Percentiles rank a stretch among this genome's conserved stretches.
These are phyloP conservation scores for Ceratocystiopsis minuta DNA, from an alignment of 2,329 filamentous ascomycete species.

Conservation along the genomic window DNA sequence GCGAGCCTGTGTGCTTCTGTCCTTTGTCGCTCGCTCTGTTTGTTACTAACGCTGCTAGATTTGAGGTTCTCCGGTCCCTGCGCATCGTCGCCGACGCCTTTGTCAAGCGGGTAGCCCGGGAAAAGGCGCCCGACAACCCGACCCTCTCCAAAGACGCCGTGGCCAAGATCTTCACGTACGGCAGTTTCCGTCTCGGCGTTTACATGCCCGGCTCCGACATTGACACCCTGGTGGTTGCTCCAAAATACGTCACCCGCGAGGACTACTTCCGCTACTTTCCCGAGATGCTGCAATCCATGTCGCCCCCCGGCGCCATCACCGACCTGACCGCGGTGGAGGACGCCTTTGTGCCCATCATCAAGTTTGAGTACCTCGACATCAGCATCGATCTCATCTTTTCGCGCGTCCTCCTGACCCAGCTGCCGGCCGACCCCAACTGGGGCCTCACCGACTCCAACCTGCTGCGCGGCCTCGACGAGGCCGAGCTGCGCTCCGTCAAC, in stretches of 20 bases:
- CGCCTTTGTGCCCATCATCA: slow-evolving; percentile 93
- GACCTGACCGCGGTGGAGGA: slow-evolving; percentile 75
- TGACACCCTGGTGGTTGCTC: slow-evolving; percentile 82
- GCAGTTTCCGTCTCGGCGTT: slow-evolving; percentile 86
- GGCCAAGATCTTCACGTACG: slow-evolving; percentile 89
- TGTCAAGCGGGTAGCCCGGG: slow-evolving; percentile 59
- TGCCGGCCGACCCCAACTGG: slow-evolving; percentile 49
- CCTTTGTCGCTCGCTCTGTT: too few relatives aligned
- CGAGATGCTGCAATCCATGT: slow-evolving; percentile 57
- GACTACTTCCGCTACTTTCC: slow-evolving; percentile 90
- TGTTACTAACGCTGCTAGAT: slow-evolving; percentile 24
- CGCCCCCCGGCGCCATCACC: slow-evolving; percentile 60
- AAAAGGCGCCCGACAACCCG: slow-evolving; percentile 54
- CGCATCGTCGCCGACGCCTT: slow-evolving; percentile 73
- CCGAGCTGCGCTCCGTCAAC: slow-evolving; percentile 76
- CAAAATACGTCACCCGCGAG: slow-evolving; percentile 70
- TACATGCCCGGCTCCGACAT: slow-evolving; percentile 95
- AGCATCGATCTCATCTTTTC: slow-evolving; percentile 91
- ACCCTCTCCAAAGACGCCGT: slow-evolving; percentile 67
- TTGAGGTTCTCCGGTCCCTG: slow-evolving; percentile 56
- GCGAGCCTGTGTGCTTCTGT: too few relatives aligned
- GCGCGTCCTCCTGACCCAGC: slow-evolving; percentile 50
- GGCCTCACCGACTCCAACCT: slow-evolving; percentile 69
- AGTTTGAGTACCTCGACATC: slow-evolving; percentile 78
- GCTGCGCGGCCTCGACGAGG: slow-evolving; percentile 70